Evolutionary conservation across 2,329 filamentous ascomycete species (phyloP), one percentile per base, ranked within the genome.

Genomic region (Xylariomycetidae sp.): DNA sequence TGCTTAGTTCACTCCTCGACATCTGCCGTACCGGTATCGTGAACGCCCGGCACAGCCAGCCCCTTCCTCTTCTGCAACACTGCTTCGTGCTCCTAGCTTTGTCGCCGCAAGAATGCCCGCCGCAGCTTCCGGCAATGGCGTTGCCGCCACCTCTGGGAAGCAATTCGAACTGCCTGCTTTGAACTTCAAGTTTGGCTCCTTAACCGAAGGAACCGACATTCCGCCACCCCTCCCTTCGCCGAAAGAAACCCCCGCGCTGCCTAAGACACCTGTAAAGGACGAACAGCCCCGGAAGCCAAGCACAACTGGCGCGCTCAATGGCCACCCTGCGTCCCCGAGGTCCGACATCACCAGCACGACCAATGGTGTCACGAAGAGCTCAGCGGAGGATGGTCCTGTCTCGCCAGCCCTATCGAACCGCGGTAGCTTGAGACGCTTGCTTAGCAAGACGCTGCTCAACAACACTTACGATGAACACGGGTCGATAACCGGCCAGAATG

Each of bases 201-300:
- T 79, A 50, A 78, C 74, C 26, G 74, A 78, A 25, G 74, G 74
- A 34, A 79, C 74, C 52, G 52, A 74, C 49, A 79, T 79, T 44
- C 74, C 74, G 26, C 70, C 74, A 19, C 74, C 74, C 16, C 63
- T 61, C 29, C 72, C 72, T 13, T 77, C 73, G 29, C 74, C 74
- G 33, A 50, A 52, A 34, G 57, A 64, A 45, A 61, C 64, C 25
- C 63, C 62, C 27, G 62, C 64, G 35, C 66, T 64, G 40, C 64
- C 68, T 22, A 57, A 58, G 42, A 57, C 60, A 25, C 46, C 47
- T 18, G 42, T 34, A 17, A 40, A 49, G 32, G 43, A 39, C 19
- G 47, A 49, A 25, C 48, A 52, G 34, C 37, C 35, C 40, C 44
- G 47, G 39, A 45, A 44, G 35, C 34, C 46, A 35, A 46, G 48